A percentile compares a stretch with the other conserved stretches of the same genome.
Evolutionary conservation across 441 rosid genomes (phyloP).

Genomic region (Gossypium schwendimanii): DNA sequence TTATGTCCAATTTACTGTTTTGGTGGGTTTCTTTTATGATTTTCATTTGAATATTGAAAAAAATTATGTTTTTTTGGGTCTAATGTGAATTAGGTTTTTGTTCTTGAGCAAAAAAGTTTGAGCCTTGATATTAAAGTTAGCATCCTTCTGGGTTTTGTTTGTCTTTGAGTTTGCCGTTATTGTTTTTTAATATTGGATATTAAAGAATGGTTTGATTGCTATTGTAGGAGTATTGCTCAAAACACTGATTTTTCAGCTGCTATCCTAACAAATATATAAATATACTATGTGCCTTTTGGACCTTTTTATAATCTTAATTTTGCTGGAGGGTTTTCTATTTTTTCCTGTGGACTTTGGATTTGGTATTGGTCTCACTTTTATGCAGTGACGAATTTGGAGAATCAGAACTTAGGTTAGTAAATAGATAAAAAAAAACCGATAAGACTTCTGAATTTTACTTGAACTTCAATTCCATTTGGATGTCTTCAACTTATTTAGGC

Average conservation of each 20-base stretch:
- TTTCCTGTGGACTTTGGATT: not conserved
- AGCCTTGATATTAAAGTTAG: not conserved
- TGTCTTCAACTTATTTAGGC: not conserved
- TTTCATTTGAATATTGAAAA: not conserved
- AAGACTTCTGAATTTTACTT: not conserved
- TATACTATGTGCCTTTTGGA: not conserved
- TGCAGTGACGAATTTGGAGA: not conserved
- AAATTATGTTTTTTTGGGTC: slow-evolving; percentile 11
- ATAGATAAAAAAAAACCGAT: not conserved
- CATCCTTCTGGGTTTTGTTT: slow-evolving; percentile 5
- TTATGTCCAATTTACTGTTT: not conserved
- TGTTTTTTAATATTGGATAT: not conserved
- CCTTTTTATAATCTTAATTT: not conserved
- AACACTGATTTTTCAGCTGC: not conserved
- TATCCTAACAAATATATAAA: not conserved
- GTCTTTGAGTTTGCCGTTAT: not conserved
- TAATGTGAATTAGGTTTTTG: slow-evolving; percentile 18
- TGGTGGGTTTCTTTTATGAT: not conserved
- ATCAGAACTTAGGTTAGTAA: not conserved
- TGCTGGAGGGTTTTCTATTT: not conserved
- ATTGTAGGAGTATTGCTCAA: not conserved
- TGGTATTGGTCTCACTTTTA: not conserved
- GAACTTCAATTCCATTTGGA: not conserved
- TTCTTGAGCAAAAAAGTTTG: not conserved
- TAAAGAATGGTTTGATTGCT: not conserved